Evolutionary conservation across 805 yeast species (phyloP), one percentile per base, ranked within the genome.

Genomic region (Jamesozyma rosinii): DNA sequence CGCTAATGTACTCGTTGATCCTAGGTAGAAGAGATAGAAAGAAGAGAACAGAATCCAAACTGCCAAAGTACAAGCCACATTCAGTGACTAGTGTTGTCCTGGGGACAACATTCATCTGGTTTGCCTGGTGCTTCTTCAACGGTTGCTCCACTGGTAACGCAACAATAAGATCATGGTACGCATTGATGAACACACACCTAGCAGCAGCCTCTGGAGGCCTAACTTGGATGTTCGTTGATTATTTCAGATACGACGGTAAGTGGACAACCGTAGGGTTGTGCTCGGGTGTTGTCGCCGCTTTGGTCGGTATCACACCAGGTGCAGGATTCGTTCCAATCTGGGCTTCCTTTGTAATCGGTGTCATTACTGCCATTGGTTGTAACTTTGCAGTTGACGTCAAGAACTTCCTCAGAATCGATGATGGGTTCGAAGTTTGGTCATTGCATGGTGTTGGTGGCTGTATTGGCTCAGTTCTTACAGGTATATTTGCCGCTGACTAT

Each of bases 101-200:
- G 45, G 98, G 98, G 43, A 88, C 97, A 18, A 82, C 86, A 11
- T 84, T 92, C 71, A 75, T 92, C 54, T 90, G 97, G 96, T 88
- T 92, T 57, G 98, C 97, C 31, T 92, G 98, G 98, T 54, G 50
- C 46, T 88, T 88, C 59, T 92, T 92, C 79, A 92, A 92, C 75
- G 97, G 96, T 66, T 97, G 97, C 57, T 87, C 96, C 38, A 84
- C 97, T 40, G 97, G 96, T 65, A 83, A 87, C 61, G 85, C 96
- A 31, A 68, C 90, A 49, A 79, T 92, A 63, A 82, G 97, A 69
- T 89, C 96, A 45, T 86, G 87, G 83, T 88, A 88, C 71, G 95
- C 97, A 32, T 76, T 83, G 62, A 82, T 83, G 59, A 88, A 86
- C 75, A 90, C 97, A 58, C 87, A 90, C 68, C 63, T 90, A 54